These are phyloP conservation scores for Cercospora citrullina DNA, from an alignment of 2,329 filamentous ascomycete species.

Conservation along the genomic window DNA sequence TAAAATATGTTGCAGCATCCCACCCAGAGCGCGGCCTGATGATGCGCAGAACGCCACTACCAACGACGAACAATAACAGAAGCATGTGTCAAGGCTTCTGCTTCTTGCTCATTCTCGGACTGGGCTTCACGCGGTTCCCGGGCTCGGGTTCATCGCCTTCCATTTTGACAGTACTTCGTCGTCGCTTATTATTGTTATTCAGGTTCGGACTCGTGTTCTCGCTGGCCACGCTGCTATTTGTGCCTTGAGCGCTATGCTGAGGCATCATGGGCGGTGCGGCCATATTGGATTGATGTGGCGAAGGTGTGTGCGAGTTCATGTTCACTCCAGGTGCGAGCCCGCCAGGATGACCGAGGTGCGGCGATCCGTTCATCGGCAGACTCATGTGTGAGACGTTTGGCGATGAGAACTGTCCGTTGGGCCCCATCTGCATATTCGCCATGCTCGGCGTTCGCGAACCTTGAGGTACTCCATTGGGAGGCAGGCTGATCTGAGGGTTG, in stretches of 20 bases:
- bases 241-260: slow-evolving; percentile 58
- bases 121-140: slow-evolving; percentile 52
- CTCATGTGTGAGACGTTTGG: slow-evolving; percentile 58
- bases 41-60: not conserved
- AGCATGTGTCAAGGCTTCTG: slow-evolving; percentile 31
- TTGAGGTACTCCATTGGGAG: slow-evolving; percentile 42
- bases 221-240: slow-evolving; percentile 57
- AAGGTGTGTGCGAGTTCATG: slow-evolving; percentile 45
- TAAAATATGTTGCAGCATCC: not conserved
- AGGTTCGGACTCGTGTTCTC: slow-evolving; percentile 60
- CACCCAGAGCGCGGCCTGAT: not conserved
- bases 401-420: slow-evolving; percentile 52
- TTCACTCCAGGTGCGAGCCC: slow-evolving; percentile 29
- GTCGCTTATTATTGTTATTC: slow-evolving; percentile 62
- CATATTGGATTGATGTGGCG: slow-evolving; percentile 48
- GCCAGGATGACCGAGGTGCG: slow-evolving; percentile 45
- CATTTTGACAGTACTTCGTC: slow-evolving; percentile 60
- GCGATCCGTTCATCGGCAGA: slow-evolving; percentile 55
- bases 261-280: slow-evolving; percentile 55
- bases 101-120: slow-evolving; percentile 47
- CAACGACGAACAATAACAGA: not conserved
- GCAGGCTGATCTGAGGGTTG: slow-evolving; percentile 50
- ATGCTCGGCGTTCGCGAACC: slow-evolving; percentile 39
- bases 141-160: slow-evolving; percentile 55
- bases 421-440: slow-evolving; percentile 38